These are phyloP conservation scores for Gleditsia sinensis DNA, from an alignment of 306 rosid species.

Conservation along the genomic window DNA sequence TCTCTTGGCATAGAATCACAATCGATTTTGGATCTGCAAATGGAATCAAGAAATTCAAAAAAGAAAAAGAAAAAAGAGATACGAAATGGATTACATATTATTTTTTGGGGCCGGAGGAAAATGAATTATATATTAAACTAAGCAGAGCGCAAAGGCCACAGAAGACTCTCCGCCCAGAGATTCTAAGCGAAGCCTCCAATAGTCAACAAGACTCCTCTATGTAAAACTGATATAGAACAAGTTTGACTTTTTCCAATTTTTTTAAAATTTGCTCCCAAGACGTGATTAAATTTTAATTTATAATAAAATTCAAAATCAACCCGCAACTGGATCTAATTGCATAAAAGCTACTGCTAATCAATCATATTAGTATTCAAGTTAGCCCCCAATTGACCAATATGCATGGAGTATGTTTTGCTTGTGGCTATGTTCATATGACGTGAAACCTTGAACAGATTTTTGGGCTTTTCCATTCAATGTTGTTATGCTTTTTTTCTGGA, in stretches of 20 bases:
- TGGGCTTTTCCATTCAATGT: too few relatives aligned
- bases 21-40: not conserved
- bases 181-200: not conserved
- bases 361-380: too few relatives aligned
- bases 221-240: too few relatives aligned
- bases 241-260: too few relatives aligned
- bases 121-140: not conserved
- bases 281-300: too few relatives aligned
- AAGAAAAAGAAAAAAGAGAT: not conserved
- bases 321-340: not conserved
- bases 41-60: not conserved
- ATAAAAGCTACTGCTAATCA: too few relatives aligned
- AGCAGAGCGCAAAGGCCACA: not conserved
- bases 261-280: not conserved
- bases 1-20: not conserved
- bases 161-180: not conserved
- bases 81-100: not conserved
- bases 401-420: too few relatives aligned
- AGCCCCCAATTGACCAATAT: too few relatives aligned
- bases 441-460: too few relatives aligned
- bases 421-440: too few relatives aligned
- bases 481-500: too few relatives aligned
- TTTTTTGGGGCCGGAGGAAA: not conserved
- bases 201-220: too few relatives aligned
- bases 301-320: not conserved